Evolutionary conservation across 2,329 filamentous ascomycete genomes (phyloP), one percentile per base, ranked within the genome.

Genomic region (Ophiostoma sp.): DNA sequence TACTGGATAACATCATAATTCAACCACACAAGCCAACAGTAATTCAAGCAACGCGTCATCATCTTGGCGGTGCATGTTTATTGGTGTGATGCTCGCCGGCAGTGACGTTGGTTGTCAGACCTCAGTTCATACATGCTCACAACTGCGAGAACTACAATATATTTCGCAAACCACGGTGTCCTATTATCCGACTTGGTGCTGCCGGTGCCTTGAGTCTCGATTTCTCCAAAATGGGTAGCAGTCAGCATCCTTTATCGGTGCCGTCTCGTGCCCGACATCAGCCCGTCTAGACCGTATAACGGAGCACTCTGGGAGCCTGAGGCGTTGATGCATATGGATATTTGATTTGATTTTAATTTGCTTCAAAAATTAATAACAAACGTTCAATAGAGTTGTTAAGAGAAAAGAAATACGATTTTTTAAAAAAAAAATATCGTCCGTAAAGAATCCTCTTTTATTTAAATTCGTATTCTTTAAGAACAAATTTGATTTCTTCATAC

Each of bases 21-120:
- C n/a, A 27, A 27, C 52, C 52, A 57, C 11, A 27, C 52, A 27
- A 27, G 15, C 17, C 23, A 57, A 27, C 52, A 17, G 52, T 31
- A 57, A 10, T 57, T 27, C 52, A 57, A 57, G 17, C 52, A 57
- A 57, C 52, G 52, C 52, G 52, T 57, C 52, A 57, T n/a, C 52
- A 11, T 57, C 52, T 57, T 57, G 52, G 52, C 52, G 7, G 3
- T 57, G 10, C 23, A 57, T 57, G n/a, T 11, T 57, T 15, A 57
- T 57, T 57, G 52, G 52, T 57, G 52, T 57, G 52, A 57, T 57
- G 52, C 23, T 27, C 23, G 23, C 52, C 10, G 23, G 48, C 10
- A 23, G 52, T 57, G 52, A 57, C 52, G 52, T 57, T 57, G 52
- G 52, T 8, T 27, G 52, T 15, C 23, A 27, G 44, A 48, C 44